Conservation (phyloP, 768 basidiomycete species). For the Chiua virens region DNA sequence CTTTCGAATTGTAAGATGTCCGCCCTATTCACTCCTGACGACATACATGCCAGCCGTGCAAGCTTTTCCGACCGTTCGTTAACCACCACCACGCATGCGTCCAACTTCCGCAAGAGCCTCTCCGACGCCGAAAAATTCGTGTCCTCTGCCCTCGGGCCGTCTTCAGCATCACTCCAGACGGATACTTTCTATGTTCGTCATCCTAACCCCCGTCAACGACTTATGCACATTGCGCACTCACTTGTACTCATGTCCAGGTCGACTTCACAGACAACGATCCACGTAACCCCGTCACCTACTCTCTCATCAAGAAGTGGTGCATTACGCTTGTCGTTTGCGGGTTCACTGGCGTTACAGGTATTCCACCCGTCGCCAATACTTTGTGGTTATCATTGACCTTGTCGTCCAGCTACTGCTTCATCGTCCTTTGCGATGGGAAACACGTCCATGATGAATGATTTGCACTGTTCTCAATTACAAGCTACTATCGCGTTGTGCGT, state of each 20-base stretch:
- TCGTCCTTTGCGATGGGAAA: slow-evolving; percentile 46
- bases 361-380: background rate
- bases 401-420: slow-evolving; percentile 46
- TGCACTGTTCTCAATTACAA: slow-evolving; percentile 44
- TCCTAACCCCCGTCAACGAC: background rate
- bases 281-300: slow-evolving; percentile 39
- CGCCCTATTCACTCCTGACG: slow-evolving; percentile 10
- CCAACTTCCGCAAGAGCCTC: background rate
- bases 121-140: slow-evolving; percentile 11
- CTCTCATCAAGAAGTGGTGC: slow-evolving; percentile 40
- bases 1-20: slow-evolving; percentile 16
- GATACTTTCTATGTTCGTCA: slow-evolving; percentile 13
- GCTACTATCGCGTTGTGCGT: slow-evolving; percentile 50
- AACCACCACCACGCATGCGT: slow-evolving; percentile 7
- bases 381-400: background rate
- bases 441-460: slow-evolving; percentile 48
- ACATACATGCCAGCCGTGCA: slow-evolving; percentile 9
- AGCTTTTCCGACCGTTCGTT: slow-evolving; percentile 13
- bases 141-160: background rate
- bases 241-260: slow-evolving; percentile 30
- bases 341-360: slow-evolving; percentile 30
- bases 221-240: background rate
- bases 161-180: slow-evolving; percentile 1
- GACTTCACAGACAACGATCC: slow-evolving; percentile 38
- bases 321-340: slow-evolving; percentile 33